phyloP scores from a whole-genome alignment of 208 protist genomes.

The Trypanosoma congolense region DNA sequence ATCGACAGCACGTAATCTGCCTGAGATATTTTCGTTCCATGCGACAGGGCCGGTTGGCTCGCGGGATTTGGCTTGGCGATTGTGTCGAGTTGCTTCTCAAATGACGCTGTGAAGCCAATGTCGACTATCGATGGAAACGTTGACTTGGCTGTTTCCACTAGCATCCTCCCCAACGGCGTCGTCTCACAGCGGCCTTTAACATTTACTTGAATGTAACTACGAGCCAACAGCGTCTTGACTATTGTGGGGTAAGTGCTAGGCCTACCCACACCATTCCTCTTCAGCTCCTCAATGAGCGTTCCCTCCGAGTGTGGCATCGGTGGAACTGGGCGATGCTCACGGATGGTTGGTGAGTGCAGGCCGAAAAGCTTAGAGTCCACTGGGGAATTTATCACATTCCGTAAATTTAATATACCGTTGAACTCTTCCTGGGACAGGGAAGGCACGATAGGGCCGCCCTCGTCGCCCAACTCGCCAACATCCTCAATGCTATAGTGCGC shows the following conservation, averaged over 20 bases:
- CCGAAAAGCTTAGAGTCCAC: constrained; percentile 19
- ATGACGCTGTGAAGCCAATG: constrained; percentile 82
- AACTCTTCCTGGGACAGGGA: constrained; percentile 83
- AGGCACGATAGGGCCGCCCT: constrained; percentile 21
- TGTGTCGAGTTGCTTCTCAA: constrained; percentile 86
- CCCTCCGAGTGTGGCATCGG: constrained; percentile 80
- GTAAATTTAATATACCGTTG: constrained; percentile 48
- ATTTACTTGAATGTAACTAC: constrained; percentile 82
- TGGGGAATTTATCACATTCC: constrained; percentile 7
- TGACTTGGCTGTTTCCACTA: constrained; percentile 63
- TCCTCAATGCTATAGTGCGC: constrained; percentile 24
- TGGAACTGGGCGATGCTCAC: constrained; percentile 51
- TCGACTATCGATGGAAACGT: constrained; percentile 88
- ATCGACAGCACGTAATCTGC: constrained; percentile 82
- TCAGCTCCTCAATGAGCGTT: constrained; percentile 83
- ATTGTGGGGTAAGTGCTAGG: constrained; percentile 91
- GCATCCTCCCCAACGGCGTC: constrained; percentile 64
- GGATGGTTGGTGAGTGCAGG: constrained; percentile 36
- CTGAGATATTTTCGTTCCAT: constrained; percentile 29
- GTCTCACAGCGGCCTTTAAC: constrained; percentile 72
- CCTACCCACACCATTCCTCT: constrained; percentile 79
- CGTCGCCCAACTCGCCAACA: constrained; percentile 29
- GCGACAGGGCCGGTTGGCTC: constrained; percentile 6
- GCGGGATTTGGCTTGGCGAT: constrained; percentile 68
- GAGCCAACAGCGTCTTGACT: constrained; percentile 79